These are phyloP conservation scores for Lobulomyces angularis DNA, from an alignment of 192 early-diverging fungal genomes.

Conservation along the genomic window DNA sequence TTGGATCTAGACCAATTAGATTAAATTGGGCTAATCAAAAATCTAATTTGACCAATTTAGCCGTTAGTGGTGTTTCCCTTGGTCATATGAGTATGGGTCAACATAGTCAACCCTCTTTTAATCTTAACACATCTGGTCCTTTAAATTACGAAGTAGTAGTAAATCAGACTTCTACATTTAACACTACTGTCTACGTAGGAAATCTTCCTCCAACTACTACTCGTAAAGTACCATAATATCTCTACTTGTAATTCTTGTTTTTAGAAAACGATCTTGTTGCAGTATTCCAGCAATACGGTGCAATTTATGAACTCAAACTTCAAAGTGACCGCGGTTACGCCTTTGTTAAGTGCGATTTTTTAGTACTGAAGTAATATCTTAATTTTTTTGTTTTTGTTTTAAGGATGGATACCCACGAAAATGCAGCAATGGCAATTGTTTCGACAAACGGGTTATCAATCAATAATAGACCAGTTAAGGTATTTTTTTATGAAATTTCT, in stretches of 20 bases:
- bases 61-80: neutral
- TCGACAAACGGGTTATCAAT: slow-evolving; percentile 58
- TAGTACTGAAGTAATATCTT: neutral
- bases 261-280: slow-evolving; percentile 53
- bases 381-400: neutral
- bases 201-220: slow-evolving; percentile 71
- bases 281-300: slow-evolving; percentile 68
- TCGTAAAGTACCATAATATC: slow-evolving; percentile 27
- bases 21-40: slow-evolving; percentile 94
- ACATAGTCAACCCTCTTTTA: neutral
- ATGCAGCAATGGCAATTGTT: slow-evolving; percentile 78
- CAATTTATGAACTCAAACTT: slow-evolving; percentile 64
- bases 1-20: slow-evolving; percentile 74
- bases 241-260: neutral
- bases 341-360: slow-evolving; percentile 60
- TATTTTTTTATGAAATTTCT: slow-evolving; percentile 9
- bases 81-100: neutral
- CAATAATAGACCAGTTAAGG: slow-evolving; percentile 65
- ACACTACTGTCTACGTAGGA: slow-evolving; percentile 81
- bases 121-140: neutral
- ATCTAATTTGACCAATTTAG: too few relatives aligned
- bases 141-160: slow-evolving; percentile 65
- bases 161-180: slow-evolving; percentile 64
- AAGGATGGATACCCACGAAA: slow-evolving; percentile 76
- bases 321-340: slow-evolving; percentile 86